Percentiles rank a stretch among this genome's conserved stretches.
Conservation (phyloP, 768 basidiomycete genomes). For the Exidia glandulosa region DNA sequence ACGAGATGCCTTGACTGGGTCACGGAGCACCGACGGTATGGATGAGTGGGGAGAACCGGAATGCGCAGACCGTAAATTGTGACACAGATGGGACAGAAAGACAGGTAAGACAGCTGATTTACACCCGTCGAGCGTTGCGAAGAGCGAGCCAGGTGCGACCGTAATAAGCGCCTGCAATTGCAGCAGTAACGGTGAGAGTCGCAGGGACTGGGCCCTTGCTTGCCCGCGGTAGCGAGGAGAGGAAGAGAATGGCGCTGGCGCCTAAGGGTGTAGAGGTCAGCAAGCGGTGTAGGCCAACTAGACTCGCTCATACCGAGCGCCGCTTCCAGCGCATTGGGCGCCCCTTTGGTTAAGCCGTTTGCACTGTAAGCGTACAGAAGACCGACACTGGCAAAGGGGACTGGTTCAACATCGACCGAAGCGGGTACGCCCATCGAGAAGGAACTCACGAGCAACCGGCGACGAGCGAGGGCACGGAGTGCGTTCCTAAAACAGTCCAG, state of each 20-base stretch:
- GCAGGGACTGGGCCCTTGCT: slow-evolving; percentile 66
- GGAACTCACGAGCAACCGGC: slow-evolving; percentile 65
- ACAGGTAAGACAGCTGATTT: no score
- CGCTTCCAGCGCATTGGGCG: slow-evolving; percentile 61
- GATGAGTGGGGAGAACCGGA: no score
- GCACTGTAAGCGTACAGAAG: slow-evolving; percentile 71
- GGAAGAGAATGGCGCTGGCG: slow-evolving; percentile 62
- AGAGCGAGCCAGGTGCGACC: slow-evolving; percentile 9
- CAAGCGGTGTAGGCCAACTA: not conserved
- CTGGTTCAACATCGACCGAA: not conserved
- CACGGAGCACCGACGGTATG: no score
- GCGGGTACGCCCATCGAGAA: not conserved
- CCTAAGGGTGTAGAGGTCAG: slow-evolving; percentile 27
- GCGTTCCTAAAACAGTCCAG: no score
- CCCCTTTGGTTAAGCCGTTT: slow-evolving; percentile 61
- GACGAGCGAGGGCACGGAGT: slow-evolving; percentile 72
- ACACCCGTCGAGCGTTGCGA: not conserved
- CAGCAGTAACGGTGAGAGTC: slow-evolving; percentile 49
- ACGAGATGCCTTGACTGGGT: no score
- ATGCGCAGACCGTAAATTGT: not conserved
- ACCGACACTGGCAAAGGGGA: slow-evolving; percentile 45
- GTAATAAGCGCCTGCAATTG: slow-evolving; percentile 55
- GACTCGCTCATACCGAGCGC: slow-evolving; percentile 44
- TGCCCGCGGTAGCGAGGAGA: slow-evolving; percentile 64
- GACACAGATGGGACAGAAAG: not conserved